Conservation (phyloP, 2,329 filamentous ascomycete genomes). For the Penicillium sp. region DNA sequence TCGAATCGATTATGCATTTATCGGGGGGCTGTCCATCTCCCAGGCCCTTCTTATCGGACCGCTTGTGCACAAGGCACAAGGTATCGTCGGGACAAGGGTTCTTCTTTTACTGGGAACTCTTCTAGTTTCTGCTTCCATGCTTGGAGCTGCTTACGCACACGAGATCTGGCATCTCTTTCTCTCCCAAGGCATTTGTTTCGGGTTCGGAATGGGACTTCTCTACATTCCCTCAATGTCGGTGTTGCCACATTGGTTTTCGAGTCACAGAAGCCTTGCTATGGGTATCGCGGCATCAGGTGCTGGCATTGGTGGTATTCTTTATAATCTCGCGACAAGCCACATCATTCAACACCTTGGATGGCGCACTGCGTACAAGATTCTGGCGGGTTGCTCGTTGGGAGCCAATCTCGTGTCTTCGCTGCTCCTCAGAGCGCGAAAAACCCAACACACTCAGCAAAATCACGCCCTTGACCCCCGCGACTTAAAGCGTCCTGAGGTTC, state of each 20-base stretch:
- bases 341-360: constrained; percentile 40
- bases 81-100: constrained; percentile 12
- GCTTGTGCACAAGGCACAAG: constrained; percentile 23
- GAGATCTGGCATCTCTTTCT: constrained; percentile 44
- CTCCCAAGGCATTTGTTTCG: constrained; percentile 43
- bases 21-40: constrained; percentile 31
- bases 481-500: neutral
- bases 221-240: constrained; percentile 41
- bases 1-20: constrained; percentile 32
- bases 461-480: neutral
- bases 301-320: constrained; percentile 43
- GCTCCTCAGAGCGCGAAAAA: neutral
- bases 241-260: constrained; percentile 45
- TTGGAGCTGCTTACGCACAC: constrained; percentile 40
- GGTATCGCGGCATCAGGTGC: constrained; percentile 42
- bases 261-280: constrained; percentile 41
- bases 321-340: constrained; percentile 34
- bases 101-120: constrained; percentile 34
- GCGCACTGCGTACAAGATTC: constrained; percentile 42
- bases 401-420: constrained; percentile 31
- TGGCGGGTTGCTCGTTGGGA: constrained; percentile 36
- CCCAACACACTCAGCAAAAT: neutral
- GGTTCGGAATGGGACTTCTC: constrained; percentile 43
- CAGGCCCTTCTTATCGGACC: constrained; percentile 28
- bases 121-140: constrained; percentile 36